Conservation (phyloP, 208 protist genomes). For the Acanthamoeba healyi region DNA sequence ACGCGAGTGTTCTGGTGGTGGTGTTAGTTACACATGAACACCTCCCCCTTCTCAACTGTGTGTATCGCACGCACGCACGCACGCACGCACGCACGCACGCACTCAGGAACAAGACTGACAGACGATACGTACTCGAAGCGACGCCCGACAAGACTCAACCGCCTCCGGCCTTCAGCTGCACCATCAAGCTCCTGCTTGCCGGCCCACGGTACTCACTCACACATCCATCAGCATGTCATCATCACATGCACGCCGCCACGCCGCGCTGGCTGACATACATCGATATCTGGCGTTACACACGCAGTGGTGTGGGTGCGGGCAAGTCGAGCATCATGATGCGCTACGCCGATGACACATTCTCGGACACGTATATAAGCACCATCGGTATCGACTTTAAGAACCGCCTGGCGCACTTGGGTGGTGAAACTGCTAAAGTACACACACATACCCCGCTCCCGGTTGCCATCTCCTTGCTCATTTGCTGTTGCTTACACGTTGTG, state of each 20-base stretch:
- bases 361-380: neutral
- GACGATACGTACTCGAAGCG: neutral
- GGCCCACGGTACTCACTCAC: neutral
- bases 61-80: no score
- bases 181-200: neutral
- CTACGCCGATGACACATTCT: slow-evolving; percentile 13
- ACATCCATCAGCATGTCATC: neutral
- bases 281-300: neutral
- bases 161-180: neutral
- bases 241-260: no score
- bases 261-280: no score
- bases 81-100: neutral
- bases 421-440: neutral
- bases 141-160: neutral
- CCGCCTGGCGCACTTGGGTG: neutral
- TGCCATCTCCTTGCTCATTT: neutral
- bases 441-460: neutral
- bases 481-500: neutral
- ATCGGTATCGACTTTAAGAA: slow-evolving; percentile 93
- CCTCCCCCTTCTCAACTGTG: no score
- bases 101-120: neutral
- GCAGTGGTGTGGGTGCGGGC: slow-evolving; percentile 40
- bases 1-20: no score
- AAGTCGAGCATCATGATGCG: slow-evolving; percentile 6
- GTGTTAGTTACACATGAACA: no score